Evolutionary conservation across 768 basidiomycete genomes (phyloP).

Genomic region (Pisolithus albus): DNA sequence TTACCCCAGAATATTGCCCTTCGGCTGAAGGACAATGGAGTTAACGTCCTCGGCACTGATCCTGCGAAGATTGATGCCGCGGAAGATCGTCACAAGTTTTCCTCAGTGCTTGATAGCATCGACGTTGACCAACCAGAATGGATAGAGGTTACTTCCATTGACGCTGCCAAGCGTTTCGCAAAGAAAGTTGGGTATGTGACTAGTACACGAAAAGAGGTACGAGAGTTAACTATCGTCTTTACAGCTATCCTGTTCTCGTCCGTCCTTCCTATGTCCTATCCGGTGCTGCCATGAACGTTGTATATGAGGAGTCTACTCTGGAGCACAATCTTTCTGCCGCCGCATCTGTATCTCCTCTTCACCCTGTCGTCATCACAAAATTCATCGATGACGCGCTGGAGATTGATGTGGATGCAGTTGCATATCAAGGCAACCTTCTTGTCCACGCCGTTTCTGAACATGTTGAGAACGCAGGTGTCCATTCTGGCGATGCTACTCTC

Average conservation of each 20-base stretch:
- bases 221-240: constrained; percentile 1
- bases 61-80: constrained; percentile 93
- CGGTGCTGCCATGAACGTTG: constrained; percentile 99
- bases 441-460: constrained; percentile 97
- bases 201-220: not conserved
- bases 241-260: constrained; percentile 92
- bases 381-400: constrained; percentile 98
- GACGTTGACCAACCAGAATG: constrained; percentile 97
- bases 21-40: constrained; percentile 81
- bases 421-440: constrained; percentile 84
- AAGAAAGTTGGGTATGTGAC: constrained; percentile 55
- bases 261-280: constrained; percentile 98
- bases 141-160: constrained; percentile 83
- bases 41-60: constrained; percentile 94
- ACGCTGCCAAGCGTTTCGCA: constrained; percentile 89
- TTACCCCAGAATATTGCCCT: constrained; percentile 98
- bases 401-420: constrained; percentile 97
- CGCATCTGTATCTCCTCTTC: constrained; percentile 90
- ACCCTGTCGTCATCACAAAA: constrained; percentile 98
- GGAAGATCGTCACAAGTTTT: constrained; percentile 99
- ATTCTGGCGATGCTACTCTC: constrained; percentile 97
- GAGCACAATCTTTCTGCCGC: constrained; percentile 96
- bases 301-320: constrained; percentile 82
- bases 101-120: constrained; percentile 87
- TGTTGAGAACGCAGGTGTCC: constrained; percentile 97